These are phyloP conservation scores for Didymella glomerata DNA, from an alignment of 2,329 filamentous ascomycete genomes.

Conservation along the genomic window DNA sequence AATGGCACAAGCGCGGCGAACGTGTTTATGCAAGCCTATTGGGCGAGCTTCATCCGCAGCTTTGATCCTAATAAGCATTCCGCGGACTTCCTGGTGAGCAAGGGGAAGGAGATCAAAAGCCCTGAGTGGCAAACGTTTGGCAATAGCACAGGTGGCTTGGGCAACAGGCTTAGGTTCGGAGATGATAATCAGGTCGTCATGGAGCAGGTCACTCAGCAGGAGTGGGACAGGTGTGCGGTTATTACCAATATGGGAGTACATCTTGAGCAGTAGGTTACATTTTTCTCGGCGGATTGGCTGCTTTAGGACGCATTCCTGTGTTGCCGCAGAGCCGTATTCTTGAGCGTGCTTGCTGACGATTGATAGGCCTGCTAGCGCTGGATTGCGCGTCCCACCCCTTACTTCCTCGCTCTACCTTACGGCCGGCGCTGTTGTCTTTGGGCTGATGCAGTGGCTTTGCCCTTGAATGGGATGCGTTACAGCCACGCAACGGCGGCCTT, in stretches of 20 bases:
- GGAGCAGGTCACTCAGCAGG: constrained; percentile 35
- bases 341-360: constrained; percentile 7
- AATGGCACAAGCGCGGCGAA: constrained; percentile 42
- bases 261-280: constrained; percentile 41
- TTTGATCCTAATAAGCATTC: constrained; percentile 53
- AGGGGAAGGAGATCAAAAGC: constrained; percentile 28
- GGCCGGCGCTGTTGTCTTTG: constrained; percentile 2
- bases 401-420: constrained; percentile 12
- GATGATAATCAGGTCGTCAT: constrained; percentile 42
- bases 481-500: too few species aligned
- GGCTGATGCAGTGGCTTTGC: constrained; percentile 8
- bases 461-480: constrained; percentile 8
- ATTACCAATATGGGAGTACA: constrained; percentile 41
- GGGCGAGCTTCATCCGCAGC: constrained; percentile 55
- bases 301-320: neutral
- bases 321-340: constrained; percentile 6
- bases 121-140: constrained; percentile 41
- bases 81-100: constrained; percentile 28
- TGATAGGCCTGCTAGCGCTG: constrained; percentile 10
- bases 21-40: constrained; percentile 52
- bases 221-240: constrained; percentile 36
- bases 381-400: constrained; percentile 9
- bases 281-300: neutral
- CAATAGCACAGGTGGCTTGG: constrained; percentile 16
- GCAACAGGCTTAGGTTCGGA: constrained; percentile 38